Evolutionary conservation across 2,329 filamentous ascomycete genomes (phyloP), one percentile per base, ranked within the genome.

Genomic region (Epichloe uncinata): DNA sequence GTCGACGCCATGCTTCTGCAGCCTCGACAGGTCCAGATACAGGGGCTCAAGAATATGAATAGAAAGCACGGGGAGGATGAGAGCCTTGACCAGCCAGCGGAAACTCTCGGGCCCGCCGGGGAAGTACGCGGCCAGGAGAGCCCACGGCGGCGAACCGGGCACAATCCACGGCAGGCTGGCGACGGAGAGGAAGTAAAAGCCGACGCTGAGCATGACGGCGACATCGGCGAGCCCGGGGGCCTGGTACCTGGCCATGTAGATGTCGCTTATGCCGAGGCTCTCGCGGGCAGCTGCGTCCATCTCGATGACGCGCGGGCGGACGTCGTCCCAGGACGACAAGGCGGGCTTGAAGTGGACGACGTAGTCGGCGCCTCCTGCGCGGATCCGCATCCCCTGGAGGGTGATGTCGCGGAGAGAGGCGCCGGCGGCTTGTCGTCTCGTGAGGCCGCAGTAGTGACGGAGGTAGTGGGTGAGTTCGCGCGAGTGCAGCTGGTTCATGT

Each of bases 401-500:
- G 74, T 73, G 53, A 95, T 72, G 62, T 89, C 82, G 49, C 73
- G 70, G 55, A 95, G 71, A 18, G 71, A 69, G 51, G 77, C 69
- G 46, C 49, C 44, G 26, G 83, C 75, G 46, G 74, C 68, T 13
- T 50, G 49, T 52, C 69, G 65, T 7, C 74, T 60, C 15, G 81
- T 75, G 42, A 87, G 70, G 15, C 72, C 65, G 62, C 71, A 73
- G 70, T 81, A 88, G 65, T 88, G 78, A 55, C 81, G 81, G n/a
- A 94, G 78, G 67, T 90, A 95, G 61, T 84, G 76, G 51, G 77
- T 70, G 46, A 95, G 79, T 51, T 87, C 87, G 57, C 79, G 75
- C 47, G 75, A 71, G 69, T 95, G 91, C 66, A 91, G 85, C 42
- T 72, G 71, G 69, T 96, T 95, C 87, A 96, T 93, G 72, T 96